Percentiles rank a stretch among this genome's conserved stretches.
phyloP scores from a whole-genome alignment of 2,329 filamentous ascomycete genomes.

The Fusarium tuaranense region DNA sequence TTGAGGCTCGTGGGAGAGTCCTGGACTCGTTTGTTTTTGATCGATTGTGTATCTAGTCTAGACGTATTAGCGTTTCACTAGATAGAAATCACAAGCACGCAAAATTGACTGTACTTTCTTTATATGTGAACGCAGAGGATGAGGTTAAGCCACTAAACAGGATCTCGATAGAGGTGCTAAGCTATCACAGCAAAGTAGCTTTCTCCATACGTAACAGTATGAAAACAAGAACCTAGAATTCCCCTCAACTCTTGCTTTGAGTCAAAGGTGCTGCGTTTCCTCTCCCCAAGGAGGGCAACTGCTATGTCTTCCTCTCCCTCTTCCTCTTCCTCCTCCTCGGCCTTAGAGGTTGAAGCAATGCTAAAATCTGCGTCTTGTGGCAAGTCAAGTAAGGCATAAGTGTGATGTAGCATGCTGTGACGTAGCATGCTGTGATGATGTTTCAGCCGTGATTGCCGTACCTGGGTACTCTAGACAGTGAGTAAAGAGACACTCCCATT shows the following conservation, averaged over 20 bases:
- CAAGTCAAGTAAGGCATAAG: not conserved
- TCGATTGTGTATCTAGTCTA: not conserved
- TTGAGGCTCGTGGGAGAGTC: not conserved
- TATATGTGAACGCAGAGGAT: not conserved
- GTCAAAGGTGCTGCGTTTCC: not conserved
- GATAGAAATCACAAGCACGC: not conserved
- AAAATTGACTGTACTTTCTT: not conserved
- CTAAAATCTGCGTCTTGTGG: not conserved
- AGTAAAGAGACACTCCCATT: not conserved
- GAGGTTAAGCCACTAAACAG: not conserved
- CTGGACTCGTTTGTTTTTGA: not conserved
- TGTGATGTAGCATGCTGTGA: not conserved
- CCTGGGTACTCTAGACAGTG: not conserved
- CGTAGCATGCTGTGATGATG: not conserved
- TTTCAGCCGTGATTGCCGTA: not conserved
- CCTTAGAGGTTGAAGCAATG: not conserved
- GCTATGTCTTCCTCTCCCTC: not conserved
- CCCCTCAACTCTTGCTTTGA: not conserved
- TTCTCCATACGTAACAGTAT: not conserved
- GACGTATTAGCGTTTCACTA: not conserved
- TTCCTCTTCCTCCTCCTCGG: not conserved
- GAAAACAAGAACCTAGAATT: not conserved
- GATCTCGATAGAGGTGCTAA: not conserved
- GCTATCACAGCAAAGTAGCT: not conserved
- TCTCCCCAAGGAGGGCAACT: not conserved